Evolutionary conservation across 768 basidiomycete species (phyloP), one percentile per base, ranked within the genome.

Genomic region (Amanita pallidorosea): DNA sequence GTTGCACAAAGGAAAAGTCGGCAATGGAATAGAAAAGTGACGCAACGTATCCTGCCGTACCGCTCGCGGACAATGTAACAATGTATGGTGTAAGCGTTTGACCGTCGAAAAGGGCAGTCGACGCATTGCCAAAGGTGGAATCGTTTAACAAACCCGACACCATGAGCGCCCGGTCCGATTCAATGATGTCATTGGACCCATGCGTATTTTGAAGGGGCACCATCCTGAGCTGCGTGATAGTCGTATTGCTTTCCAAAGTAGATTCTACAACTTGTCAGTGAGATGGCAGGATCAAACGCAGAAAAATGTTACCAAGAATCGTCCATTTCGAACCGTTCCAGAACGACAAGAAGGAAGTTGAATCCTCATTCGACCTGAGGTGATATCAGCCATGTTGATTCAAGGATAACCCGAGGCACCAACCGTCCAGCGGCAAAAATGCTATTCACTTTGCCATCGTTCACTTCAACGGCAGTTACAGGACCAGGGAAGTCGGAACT

Each of bases 361-460:
- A 71, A 11, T 79, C 81, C 51, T 83, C 78, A n/a, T 61, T 65
- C 4, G 80, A 71, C 34, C 82, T 81, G 53, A 22, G 51, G 47
- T 47, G 20, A 34, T 41, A 29, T 45, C 56, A 29, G 47, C 51
- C 44, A 45, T 45, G 46, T 17, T 15, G 13, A 29, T 40, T 13
- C 35, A 20, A 12, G 36, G 54, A 31, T 41, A 36, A n/a, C n/a
- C 8, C n/a, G 7, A 38, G 27, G 45, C n/a, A 66, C 82, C 62
- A 54, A 91, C 83, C 76, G 79, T 58, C 95, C 95, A 31, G 93
- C 90, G 43, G 85, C 89, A 59, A 93, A 99, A 50, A 98, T 76
- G 59, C 88, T 95, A 57, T 80, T 87, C 1, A 68, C 63, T 61
- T 96, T 91, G 18, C 77, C 76, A 55, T 82, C 71, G 64, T 98